These are phyloP conservation scores for Pleodorina starrii DNA, from an alignment of 139 green algal genomes.

Conservation along the genomic window DNA sequence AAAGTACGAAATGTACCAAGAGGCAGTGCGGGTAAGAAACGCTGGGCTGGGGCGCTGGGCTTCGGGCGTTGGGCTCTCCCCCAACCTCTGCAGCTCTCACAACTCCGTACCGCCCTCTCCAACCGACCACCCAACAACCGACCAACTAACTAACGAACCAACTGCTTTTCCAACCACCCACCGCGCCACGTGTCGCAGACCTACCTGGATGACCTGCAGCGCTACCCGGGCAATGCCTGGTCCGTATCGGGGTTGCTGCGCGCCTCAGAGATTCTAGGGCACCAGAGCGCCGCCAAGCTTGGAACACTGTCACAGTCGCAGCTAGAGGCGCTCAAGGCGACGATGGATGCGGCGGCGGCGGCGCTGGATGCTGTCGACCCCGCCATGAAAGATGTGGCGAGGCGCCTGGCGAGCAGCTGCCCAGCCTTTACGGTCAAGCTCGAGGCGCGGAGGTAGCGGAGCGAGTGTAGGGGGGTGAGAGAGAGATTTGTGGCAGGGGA, in stretches of 20 bases:
- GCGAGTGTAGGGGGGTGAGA: too few relatives aligned
- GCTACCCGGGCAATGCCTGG: constrained; percentile 68
- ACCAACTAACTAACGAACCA: neutral
- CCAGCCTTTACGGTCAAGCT: too few relatives aligned
- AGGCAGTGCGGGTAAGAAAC: neutral
- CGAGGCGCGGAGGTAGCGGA: too few relatives aligned
- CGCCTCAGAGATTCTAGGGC: too few relatives aligned
- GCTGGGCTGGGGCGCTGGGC: neutral
- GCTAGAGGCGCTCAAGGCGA: too few relatives aligned
- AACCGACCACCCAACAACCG: neutral
- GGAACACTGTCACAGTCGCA: too few relatives aligned
- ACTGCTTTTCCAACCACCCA: neutral
- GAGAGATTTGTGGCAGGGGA: too few relatives aligned
- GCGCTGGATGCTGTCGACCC: too few relatives aligned
- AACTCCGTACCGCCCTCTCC: neutral
- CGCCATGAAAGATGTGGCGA: too few relatives aligned
- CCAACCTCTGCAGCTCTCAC: neutral
- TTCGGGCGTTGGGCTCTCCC: neutral
- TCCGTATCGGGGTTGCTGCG: constrained; percentile 37
- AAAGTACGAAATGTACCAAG: neutral
- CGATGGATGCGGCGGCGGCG: too few relatives aligned
- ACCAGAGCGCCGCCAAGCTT: too few relatives aligned
- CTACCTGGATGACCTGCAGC: constrained; percentile 59
- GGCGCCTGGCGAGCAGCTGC: too few relatives aligned
- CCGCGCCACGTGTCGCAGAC: neutral